Conservation (phyloP, 2,329 filamentous ascomycete species). For the Colletotrichum limetticola region DNA sequence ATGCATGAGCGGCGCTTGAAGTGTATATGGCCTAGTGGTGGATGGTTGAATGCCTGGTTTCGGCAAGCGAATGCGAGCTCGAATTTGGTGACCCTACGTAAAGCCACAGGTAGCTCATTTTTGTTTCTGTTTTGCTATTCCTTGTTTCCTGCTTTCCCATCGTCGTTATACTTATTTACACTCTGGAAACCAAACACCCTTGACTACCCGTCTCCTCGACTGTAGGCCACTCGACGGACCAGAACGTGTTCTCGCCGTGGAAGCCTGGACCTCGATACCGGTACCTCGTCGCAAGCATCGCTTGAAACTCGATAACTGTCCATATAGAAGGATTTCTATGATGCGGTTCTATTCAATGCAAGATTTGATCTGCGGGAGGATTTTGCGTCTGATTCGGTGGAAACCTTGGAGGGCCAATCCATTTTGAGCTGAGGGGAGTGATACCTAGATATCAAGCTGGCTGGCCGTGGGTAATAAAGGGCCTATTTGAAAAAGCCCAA, state of each 20-base stretch:
- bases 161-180: neutral
- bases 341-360: too few relatives aligned
- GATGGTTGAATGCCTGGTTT: neutral
- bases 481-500: neutral
- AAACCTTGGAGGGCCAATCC: neutral
- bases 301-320: too few relatives aligned
- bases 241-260: too few relatives aligned
- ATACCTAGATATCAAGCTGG: too few relatives aligned
- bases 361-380: neutral
- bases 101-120: neutral
- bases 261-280: too few relatives aligned
- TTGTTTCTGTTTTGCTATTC: neutral
- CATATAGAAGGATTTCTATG: too few relatives aligned
- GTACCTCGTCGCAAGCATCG: too few relatives aligned
- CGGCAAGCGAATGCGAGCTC: neutral
- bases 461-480: too few relatives aligned
- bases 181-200: neutral
- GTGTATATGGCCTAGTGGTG: neutral
- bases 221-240: too few relatives aligned
- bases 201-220: neutral
- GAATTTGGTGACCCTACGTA: neutral
- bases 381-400: neutral
- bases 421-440: neutral
- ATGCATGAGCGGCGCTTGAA: neutral
- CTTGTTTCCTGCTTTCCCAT: neutral